A percentile compares a stretch with the other conserved stretches of the same genome.
Evolutionary conservation across 192 early-diverging fungal genomes (phyloP).

Genomic region (Podila verticillata): DNA sequence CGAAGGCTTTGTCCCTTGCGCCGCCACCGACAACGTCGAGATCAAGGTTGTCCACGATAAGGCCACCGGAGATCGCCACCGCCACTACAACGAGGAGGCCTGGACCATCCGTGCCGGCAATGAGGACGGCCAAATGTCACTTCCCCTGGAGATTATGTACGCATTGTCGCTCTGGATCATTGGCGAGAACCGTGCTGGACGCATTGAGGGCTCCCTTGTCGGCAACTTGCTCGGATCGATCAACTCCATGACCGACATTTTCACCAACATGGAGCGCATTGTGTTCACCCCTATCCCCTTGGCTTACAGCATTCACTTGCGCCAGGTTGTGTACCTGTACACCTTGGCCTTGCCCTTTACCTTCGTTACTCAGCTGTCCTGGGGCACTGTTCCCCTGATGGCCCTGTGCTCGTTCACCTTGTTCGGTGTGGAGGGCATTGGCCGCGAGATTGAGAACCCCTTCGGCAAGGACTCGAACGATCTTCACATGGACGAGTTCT

Average conservation of each 20-base stretch:
- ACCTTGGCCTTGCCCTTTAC: constrained; percentile 72
- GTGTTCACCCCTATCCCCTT: constrained; percentile 73
- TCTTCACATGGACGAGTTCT: constrained; percentile 62
- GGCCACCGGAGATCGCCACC: constrained; percentile 18
- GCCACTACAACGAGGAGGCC: constrained; percentile 29
- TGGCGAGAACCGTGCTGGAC: constrained; percentile 34
- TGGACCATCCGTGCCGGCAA: constrained; percentile 50
- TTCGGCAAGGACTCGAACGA: constrained; percentile 64
- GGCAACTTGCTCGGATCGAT: constrained; percentile 49
- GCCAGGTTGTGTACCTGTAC: constrained; percentile 72
- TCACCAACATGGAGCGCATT: constrained; percentile 78
- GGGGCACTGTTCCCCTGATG: constrained; percentile 66
- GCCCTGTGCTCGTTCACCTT: constrained; percentile 72
- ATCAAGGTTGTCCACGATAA: constrained; percentile 9
- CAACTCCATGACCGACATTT: constrained; percentile 63
- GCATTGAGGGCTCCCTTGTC: constrained; percentile 51
- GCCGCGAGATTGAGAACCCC: constrained; percentile 85
- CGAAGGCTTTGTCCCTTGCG: constrained; percentile 34
- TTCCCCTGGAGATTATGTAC: constrained; percentile 63
- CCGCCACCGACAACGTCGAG: constrained; percentile 7
- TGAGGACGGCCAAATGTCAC: constrained; percentile 57
- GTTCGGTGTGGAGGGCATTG: constrained; percentile 83
- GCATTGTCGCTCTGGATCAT: constrained; percentile 58
- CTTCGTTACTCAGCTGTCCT: constrained; percentile 54
- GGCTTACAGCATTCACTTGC: constrained; percentile 77